Base-by-base conservation (phyloP, 2,329 filamentous ascomycete genomes). In the Colletotrichum lentis region DNA sequence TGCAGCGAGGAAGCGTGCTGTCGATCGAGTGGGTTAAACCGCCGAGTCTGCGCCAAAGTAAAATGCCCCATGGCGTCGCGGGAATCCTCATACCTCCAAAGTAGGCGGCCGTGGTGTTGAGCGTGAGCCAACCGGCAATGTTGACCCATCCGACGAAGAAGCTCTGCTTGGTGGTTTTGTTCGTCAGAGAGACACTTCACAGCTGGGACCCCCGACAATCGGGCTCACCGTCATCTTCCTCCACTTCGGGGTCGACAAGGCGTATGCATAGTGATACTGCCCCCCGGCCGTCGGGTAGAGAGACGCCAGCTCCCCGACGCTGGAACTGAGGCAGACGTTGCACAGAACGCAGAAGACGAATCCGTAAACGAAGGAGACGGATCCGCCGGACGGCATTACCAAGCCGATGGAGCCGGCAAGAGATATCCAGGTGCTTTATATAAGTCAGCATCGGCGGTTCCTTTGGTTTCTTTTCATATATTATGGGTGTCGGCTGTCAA, bases 201-300 rank as follows among this genome's bases (percentile, higher is more conserved):
- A 27, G 27, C 27, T 27, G 3, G 27, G 27, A 27, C 27, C 0
- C 1, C 3, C 1, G 10, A 0, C n/a, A 11, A 46, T 10, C 0
- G 1, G 31, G 63, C 73, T 31, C 63, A 80, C 80, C 74, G 79
- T 76, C 0, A 74, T 62, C 41, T 75, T 78, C 57, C 74, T 79
- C 80, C 80, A 82, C 20, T 70, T 72, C 0, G 79, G 74, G 3
- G 77, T 77, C 35, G 77, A 80, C 10, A 82, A 59, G 0, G 80
- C 79, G 69, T 80, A 81, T 2, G 80, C 79, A 31, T 81, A 82
- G 57, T 83, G 80, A 72, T 83, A 83, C 53, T 83, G 81, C 0
- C 82, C 81, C 8, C 81, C 81, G 0, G 81, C 80, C 0, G 81
- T 84, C 0, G 81, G 82, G 79, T 80, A 84, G 50, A 83, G 79